Conservation (phyloP, 257 asterid genomes). For the Salvia splendens region DNA sequence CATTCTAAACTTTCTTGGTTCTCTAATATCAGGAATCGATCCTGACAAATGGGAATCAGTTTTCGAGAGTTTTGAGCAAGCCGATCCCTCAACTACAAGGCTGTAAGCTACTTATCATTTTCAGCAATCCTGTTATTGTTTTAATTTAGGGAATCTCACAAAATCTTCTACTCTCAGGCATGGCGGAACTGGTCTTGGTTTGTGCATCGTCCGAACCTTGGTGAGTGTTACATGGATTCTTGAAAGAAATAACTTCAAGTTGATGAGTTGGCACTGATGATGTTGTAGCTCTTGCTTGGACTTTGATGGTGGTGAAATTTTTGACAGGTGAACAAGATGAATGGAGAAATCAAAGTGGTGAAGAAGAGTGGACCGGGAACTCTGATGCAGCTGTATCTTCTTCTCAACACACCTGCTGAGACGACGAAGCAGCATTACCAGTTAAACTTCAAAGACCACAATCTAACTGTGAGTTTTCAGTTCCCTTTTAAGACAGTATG, state of each 20-base stretch:
- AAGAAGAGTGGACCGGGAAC: constrained; percentile 82
- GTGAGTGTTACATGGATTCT: constrained; percentile 46
- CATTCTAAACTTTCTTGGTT: constrained; percentile 4
- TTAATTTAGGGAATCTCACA: constrained; percentile 9
- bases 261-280: not conserved
- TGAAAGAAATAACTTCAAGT: not conserved
- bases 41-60: constrained; percentile 95
- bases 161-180: constrained; percentile 55
- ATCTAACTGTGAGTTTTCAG: constrained; percentile 55
- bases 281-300: constrained; percentile 1
- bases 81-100: constrained; percentile 95
- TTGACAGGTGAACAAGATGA: constrained; percentile 84
- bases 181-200: constrained; percentile 97
- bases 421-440: constrained; percentile 48
- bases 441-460: constrained; percentile 52
- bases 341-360: constrained; percentile 87
- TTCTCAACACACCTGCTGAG: constrained; percentile 54
- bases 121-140: not conserved
- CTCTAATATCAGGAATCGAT: constrained; percentile 64
- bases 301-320: constrained; percentile 22
- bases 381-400: constrained; percentile 68
- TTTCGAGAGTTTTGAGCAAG: constrained; percentile 95
- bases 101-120: constrained; percentile 52
- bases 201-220: constrained; percentile 91
- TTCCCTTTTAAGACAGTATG: constrained; percentile 2